A percentile compares a stretch with the other conserved stretches of the same genome.
Conservation (phyloP, 2,329 filamentous ascomycete species). For the Trichoderma sp. region DNA sequence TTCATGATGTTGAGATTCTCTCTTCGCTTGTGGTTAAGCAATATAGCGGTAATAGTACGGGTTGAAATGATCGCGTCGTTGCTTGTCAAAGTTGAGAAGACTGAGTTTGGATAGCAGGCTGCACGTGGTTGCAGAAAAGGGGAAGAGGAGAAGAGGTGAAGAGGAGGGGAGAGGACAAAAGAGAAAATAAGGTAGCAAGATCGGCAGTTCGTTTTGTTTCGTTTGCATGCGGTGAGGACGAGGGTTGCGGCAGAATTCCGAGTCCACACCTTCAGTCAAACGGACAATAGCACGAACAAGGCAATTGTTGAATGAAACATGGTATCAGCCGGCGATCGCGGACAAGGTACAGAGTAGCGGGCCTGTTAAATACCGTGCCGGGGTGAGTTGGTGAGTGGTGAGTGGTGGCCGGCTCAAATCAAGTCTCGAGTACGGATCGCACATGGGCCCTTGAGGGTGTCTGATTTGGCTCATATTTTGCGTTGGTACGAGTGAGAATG, state of each 20-base stretch:
- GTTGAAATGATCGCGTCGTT: not conserved
- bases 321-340: not conserved
- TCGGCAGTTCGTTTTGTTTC: not conserved
- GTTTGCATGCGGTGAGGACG: slow-evolving; percentile 12
- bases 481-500: not conserved
- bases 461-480: not conserved
- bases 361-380: not conserved
- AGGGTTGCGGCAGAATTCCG: slow-evolving; percentile 9
- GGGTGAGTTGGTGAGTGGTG: not conserved
- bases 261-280: not conserved
- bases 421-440: not conserved
- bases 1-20: not conserved
- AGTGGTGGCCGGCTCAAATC: not conserved
- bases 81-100: not conserved
- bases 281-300: not conserved
- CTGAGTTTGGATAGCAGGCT: not conserved
- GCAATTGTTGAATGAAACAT: not conserved
- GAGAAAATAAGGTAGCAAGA: not conserved
- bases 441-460: not conserved
- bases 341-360: not conserved
- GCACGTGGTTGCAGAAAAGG: not conserved
- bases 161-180: not conserved
- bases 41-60: not conserved
- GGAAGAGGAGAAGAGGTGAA: not conserved
- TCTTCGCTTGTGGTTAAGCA: not conserved